A percentile compares a stretch with the other conserved stretches of the same genome.
Conservation (phyloP, 23 red algal species). For the Gracilariopsis chorda region DNA sequence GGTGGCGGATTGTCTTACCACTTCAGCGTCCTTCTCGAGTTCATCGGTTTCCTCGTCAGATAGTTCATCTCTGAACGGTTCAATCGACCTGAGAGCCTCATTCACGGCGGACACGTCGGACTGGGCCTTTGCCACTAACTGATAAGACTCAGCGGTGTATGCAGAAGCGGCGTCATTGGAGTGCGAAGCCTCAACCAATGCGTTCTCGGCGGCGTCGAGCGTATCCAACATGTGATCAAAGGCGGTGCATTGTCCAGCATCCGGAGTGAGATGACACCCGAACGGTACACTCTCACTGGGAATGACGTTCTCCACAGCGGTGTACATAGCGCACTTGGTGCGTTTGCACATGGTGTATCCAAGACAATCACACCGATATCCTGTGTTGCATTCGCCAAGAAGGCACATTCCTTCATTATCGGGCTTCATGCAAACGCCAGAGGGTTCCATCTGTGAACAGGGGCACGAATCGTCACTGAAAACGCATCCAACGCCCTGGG, state of each 20-base stretch:
- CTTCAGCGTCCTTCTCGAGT: background rate
- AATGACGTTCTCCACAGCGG: conserved; percentile 6
- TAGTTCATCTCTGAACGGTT: background rate
- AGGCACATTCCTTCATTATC: conserved; percentile 14
- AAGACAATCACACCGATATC: conserved; percentile 29
- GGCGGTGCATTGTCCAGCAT: conserved; percentile 9
- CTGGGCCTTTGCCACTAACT: background rate
- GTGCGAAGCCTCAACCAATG: background rate
- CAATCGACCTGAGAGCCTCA: background rate
- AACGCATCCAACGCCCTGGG: background rate
- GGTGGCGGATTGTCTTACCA: background rate
- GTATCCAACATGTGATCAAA: conserved; percentile 21
- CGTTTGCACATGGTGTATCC: conserved; percentile 13
- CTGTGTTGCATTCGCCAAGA: conserved; percentile 1
- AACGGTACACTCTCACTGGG: conserved; percentile 18
- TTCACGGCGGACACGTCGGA: background rate
- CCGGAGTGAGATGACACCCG: conserved; percentile 10
- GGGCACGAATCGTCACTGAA: background rate
- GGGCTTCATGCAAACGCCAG: background rate
- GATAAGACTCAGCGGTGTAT: background rate
- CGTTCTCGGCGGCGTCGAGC: conserved; percentile 20
- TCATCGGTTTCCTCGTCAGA: background rate
- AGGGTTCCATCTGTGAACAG: background rate
- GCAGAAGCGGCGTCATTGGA: background rate
- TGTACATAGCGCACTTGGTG: conserved; percentile 4